Conservation (phyloP, 129 eudicot species). For the Tagetes patula region DNA sequence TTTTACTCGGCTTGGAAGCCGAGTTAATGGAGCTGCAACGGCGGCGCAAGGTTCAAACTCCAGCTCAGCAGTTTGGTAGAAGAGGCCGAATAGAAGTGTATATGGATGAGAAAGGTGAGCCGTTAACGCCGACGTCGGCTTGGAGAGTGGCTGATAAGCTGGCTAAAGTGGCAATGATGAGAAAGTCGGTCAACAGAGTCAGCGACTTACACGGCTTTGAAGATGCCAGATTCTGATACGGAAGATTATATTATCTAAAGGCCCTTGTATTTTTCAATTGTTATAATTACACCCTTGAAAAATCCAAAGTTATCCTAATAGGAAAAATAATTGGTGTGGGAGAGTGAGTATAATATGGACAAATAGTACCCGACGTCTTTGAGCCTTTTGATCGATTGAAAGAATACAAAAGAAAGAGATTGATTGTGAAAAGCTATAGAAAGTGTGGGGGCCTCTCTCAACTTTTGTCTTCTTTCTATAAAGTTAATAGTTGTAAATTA, state of each 20-base stretch:
- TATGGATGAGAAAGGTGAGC: slow-evolving; percentile 83
- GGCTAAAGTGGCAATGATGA: slow-evolving; percentile 94
- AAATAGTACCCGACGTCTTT: slow-evolving; percentile 57
- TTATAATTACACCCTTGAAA: slow-evolving; percentile 23
- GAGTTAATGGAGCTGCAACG: slow-evolving; percentile 55
- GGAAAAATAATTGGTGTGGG: slow-evolving; percentile 32
- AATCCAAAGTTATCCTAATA: slow-evolving; percentile 7
- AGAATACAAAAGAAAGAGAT: slow-evolving; percentile 31
- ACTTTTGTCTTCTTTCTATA: slow-evolving; percentile 23
- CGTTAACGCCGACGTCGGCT: slow-evolving; percentile 97
- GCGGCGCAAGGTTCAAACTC: slow-evolving; percentile 43
- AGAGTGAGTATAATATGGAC: slow-evolving; percentile 35
- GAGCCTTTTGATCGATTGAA: slow-evolving; percentile 48
- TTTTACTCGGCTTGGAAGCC: slow-evolving; percentile 49
- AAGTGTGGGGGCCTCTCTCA: slow-evolving; percentile 10
- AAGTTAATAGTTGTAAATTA: background rate
- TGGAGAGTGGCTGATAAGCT: slow-evolving; percentile 95
- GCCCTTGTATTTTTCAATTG: slow-evolving; percentile 7
- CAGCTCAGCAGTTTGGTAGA: slow-evolving; percentile 24
- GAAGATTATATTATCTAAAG: background rate
- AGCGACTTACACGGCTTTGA: slow-evolving; percentile 99
- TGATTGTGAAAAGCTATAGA: slow-evolving; percentile 15
- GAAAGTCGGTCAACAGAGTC: slow-evolving; percentile 82
- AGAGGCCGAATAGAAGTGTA: slow-evolving; percentile 15
- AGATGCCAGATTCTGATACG: slow-evolving; percentile 85